These are phyloP conservation scores for Parathielavia appendiculata DNA, from an alignment of 495 filamentous ascomycete genomes.

Conservation along the genomic window DNA sequence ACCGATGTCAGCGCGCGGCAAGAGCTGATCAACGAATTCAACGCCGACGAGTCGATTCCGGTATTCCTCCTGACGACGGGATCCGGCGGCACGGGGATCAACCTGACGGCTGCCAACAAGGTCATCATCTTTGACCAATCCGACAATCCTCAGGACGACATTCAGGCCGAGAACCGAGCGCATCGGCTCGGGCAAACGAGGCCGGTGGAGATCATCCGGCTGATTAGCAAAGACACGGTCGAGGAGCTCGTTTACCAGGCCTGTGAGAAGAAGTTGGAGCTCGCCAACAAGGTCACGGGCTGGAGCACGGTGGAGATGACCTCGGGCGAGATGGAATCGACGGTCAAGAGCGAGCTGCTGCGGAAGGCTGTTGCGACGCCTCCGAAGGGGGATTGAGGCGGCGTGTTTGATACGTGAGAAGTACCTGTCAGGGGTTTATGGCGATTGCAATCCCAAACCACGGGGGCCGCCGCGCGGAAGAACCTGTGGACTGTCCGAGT, in stretches of 20 bases:
- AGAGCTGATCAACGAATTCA: slow-evolving; percentile 80
- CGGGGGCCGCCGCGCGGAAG: too few relatives aligned
- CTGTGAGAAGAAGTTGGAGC: slow-evolving; percentile 84
- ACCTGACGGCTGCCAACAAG: slow-evolving; percentile 90
- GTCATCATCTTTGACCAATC: slow-evolving; percentile 93
- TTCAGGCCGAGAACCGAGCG: slow-evolving; percentile 93
- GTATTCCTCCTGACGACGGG: slow-evolving; percentile 92
- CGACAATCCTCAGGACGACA: slow-evolving; percentile 95
- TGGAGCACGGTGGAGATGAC: slow-evolving; percentile 31
- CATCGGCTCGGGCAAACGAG: slow-evolving; percentile 88
- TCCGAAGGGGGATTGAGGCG: slow-evolving; percentile 5
- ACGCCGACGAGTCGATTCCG: slow-evolving; percentile 67
- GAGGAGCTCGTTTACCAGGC: slow-evolving; percentile 90
- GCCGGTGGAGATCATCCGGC: slow-evolving; percentile 75
- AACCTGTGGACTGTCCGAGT: too few relatives aligned
- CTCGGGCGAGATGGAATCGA: slow-evolving; percentile 29
- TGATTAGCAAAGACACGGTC: slow-evolving; percentile 79
- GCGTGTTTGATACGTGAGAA: not conserved
- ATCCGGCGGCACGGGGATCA: slow-evolving; percentile 92
- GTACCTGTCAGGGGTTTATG: not conserved
- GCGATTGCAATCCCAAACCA: not conserved
- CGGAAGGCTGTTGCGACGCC: slow-evolving; percentile 10
- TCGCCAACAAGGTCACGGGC: slow-evolving; percentile 71
- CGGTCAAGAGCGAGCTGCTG: slow-evolving; percentile 24
- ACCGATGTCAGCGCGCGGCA: slow-evolving; percentile 81